These are phyloP conservation scores for Trichoderma oligosporum DNA, from an alignment of 2,329 filamentous ascomycete species.

Conservation along the genomic window DNA sequence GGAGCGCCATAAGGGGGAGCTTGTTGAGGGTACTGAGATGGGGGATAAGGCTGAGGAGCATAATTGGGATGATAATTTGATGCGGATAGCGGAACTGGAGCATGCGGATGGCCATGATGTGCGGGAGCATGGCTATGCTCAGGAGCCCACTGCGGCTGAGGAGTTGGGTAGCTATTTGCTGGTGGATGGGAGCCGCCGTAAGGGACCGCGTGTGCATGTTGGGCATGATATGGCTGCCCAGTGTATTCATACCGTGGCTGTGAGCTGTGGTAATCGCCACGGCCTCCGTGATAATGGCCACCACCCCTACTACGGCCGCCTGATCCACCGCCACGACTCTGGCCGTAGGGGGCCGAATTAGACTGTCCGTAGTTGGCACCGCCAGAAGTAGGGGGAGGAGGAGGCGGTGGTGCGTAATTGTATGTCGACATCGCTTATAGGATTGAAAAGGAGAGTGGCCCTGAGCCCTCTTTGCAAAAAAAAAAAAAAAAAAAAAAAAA, in stretches of 20 bases:
- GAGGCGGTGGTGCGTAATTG: slow-evolving; percentile 53
- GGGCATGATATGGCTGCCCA: slow-evolving; percentile 36
- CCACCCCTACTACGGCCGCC: slow-evolving; percentile 39
- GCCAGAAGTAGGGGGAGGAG: slow-evolving; percentile 38
- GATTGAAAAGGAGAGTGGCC: background rate
- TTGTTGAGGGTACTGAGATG: slow-evolving; percentile 42
- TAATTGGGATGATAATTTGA: slow-evolving; percentile 59
- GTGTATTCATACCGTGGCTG: slow-evolving; percentile 44
- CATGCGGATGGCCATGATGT: slow-evolving; percentile 44
- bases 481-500: background rate
- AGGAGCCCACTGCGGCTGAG: slow-evolving; percentile 41
- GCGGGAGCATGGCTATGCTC: slow-evolving; percentile 36
- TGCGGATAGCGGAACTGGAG: slow-evolving; percentile 46
- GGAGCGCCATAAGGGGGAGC: slow-evolving; percentile 42
- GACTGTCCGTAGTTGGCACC: slow-evolving; percentile 40
- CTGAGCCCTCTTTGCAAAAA: background rate
- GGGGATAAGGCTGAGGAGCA: slow-evolving; percentile 50
- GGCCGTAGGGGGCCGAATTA: slow-evolving; percentile 35
- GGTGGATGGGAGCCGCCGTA: slow-evolving; percentile 37
- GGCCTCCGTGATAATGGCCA: slow-evolving; percentile 37
- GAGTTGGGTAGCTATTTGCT: slow-evolving; percentile 36
- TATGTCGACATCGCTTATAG: slow-evolving; percentile 44
- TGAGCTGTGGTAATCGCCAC: slow-evolving; percentile 41
- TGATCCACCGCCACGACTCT: slow-evolving; percentile 38
- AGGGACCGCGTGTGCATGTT: slow-evolving; percentile 29